Evolutionary conservation across 106 monocot genomes (phyloP).

Genomic region (Cymbidium sinense): DNA sequence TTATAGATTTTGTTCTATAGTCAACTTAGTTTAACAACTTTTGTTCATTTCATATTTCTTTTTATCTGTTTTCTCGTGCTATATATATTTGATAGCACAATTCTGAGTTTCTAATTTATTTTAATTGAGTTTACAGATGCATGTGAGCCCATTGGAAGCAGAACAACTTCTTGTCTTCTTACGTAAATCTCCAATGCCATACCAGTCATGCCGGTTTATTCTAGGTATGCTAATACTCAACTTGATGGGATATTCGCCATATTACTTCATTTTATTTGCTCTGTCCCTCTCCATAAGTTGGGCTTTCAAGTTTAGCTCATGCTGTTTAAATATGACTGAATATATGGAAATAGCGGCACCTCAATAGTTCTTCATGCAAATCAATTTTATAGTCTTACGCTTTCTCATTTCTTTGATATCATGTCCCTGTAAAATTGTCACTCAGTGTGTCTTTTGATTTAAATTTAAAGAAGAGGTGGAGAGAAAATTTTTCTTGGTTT

Average conservation of each 20-base stretch:
- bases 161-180: constrained; percentile 58
- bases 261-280: background rate
- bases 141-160: constrained; percentile 56
- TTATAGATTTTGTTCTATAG: background rate
- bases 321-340: background rate
- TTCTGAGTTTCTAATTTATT: background rate
- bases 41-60: background rate
- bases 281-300: background rate
- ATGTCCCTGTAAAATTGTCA: no score
- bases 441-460: background rate
- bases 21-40: background rate
- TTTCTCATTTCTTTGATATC: background rate
- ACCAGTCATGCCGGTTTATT: constrained; percentile 75
- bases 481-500: no score
- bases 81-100: background rate
- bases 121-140: constrained; percentile 35
- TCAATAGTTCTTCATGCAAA: background rate
- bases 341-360: background rate
- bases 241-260: background rate
- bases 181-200: constrained; percentile 66
- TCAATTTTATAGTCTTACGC: background rate
- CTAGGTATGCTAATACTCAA: constrained; percentile 54
- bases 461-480: background rate
- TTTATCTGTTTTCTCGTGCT: background rate
- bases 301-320: background rate